A percentile compares a stretch with the other conserved stretches of the same genome.
These are phyloP conservation scores for Microthlaspi erraticum DNA, from an alignment of 345 rosid species.

Conservation along the genomic window DNA sequence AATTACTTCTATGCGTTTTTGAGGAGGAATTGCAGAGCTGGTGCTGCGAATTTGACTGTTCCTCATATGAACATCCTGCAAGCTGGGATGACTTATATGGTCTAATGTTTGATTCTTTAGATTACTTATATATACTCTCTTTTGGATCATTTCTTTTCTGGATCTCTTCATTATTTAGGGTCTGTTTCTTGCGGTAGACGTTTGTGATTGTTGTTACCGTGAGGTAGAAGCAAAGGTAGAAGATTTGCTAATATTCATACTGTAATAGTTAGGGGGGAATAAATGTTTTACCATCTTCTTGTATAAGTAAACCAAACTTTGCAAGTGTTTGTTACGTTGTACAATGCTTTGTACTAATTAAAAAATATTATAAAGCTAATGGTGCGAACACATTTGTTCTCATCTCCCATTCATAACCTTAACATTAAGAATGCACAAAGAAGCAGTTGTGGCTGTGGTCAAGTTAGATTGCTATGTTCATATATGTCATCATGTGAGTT, in stretches of 20 bases:
- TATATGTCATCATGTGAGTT: no score
- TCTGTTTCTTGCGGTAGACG: conserved; percentile 10
- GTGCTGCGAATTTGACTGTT: conserved; percentile 76
- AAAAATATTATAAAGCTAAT: no score
- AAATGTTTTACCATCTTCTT: neutral
- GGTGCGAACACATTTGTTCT: no score
- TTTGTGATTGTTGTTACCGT: conserved; percentile 4
- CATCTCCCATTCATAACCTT: no score
- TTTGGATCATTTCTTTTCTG: neutral
- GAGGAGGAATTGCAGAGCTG: conserved; percentile 85
- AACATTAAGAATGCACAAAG: no score
- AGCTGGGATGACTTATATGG: conserved; percentile 93
- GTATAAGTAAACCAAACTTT: neutral
- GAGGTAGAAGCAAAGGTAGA: conserved; percentile 7
- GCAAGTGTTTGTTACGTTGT: neutral
- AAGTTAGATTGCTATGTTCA: no score
- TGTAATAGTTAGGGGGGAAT: neutral
- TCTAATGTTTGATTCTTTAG: conserved; percentile 45
- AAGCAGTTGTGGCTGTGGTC: no score
- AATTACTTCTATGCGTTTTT: conserved; percentile 91
- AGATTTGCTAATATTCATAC: conserved; percentile 11
- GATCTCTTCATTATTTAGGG: neutral
- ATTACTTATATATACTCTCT: neutral
- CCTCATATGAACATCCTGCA: conserved; percentile 90
- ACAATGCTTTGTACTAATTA: neutral